Evolutionary conservation across 2,329 filamentous ascomycete genomes (phyloP), one percentile per base, ranked within the genome.

Genomic region (Aspergillus sp.): DNA sequence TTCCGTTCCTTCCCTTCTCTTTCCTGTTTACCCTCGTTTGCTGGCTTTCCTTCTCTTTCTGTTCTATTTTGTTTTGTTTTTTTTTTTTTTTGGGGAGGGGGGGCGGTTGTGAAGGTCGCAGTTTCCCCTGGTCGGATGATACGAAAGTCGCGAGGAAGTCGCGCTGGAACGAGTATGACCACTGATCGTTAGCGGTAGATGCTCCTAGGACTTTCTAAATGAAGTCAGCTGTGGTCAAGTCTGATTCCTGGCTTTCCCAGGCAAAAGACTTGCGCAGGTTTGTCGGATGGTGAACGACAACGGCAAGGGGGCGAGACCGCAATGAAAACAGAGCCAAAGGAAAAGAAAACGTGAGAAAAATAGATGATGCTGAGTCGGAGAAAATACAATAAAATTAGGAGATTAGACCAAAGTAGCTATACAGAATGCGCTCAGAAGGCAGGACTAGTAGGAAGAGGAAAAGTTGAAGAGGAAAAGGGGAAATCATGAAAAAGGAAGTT

Each of bases 401-500:
- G 6, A 30, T 38, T 43, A 44, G 15, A 30, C 9, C 25, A 12
- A 30, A 30, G 9, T 12, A 30, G 25, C 3, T 12, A 12, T 30
- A 30, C 10, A 30, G 25, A 30, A 17, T 38, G 19, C 19, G 19
- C 19, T 19, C 17, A 43, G 23, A 23, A 30, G 15, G 37, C 43
- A 20, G 20, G 33, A 44, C 25, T 41, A 44, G 43, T 42, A 37
- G 46, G 45, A 25, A 27, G 39, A 46, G 32, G 20, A 25, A 33
- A 33, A 22, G 25, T 32, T 12, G 43, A 19, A 47, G 30, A 33
- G 32, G 22, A 25, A 46, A 15, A 39, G 33, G 47, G 48, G 41
- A 41, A 37, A 43, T 42, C 17, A 39, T 30, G 43, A 27, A 43
- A 50, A 44, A 30, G 32, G 43, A 43, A 47, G 42, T 44, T 41